phyloP scores from a whole-genome alignment of 345 rosid species.

The Citrus inodora region DNA sequence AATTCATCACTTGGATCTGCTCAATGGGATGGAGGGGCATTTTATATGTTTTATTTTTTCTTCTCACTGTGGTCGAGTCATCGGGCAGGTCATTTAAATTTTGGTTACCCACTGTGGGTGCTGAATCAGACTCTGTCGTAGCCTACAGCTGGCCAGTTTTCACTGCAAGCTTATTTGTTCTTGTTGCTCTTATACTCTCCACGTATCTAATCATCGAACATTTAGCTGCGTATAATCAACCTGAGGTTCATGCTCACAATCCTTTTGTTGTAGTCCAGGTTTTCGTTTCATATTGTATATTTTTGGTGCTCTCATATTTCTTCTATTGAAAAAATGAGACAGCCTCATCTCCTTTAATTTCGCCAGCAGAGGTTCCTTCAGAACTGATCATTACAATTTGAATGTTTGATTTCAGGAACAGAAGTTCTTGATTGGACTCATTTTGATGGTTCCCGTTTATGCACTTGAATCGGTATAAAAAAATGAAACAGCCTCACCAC shows the following conservation, averaged over 20 bases:
- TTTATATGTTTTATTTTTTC: conserved; percentile 46
- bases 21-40: conserved; percentile 63
- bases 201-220: conserved; percentile 91
- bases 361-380: neutral
- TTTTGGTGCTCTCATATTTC: neutral
- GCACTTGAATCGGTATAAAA: conserved; percentile 87
- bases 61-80: conserved; percentile 61
- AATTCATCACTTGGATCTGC: neutral
- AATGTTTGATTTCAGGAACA: conserved; percentile 72
- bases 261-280: neutral
- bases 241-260: conserved; percentile 64
- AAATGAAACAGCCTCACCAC: neutral
- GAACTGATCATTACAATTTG: conserved; percentile 1
- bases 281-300: neutral
- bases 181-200: conserved; percentile 74
- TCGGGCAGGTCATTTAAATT: conserved; percentile 37
- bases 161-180: conserved; percentile 82
- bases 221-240: conserved; percentile 87
- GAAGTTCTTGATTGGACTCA: conserved; percentile 89
- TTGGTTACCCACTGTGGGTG: conserved; percentile 44
- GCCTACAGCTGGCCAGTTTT: conserved; percentile 75
- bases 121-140: conserved; percentile 35
- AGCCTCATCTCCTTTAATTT: neutral
- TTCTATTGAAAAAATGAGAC: neutral
- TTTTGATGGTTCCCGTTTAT: conserved; percentile 97